Percentiles rank a stretch among this genome's conserved stretches.
These are phyloP conservation scores for Gonapodya prolifera DNA, from an alignment of 192 early-diverging fungal species.

Conservation along the genomic window DNA sequence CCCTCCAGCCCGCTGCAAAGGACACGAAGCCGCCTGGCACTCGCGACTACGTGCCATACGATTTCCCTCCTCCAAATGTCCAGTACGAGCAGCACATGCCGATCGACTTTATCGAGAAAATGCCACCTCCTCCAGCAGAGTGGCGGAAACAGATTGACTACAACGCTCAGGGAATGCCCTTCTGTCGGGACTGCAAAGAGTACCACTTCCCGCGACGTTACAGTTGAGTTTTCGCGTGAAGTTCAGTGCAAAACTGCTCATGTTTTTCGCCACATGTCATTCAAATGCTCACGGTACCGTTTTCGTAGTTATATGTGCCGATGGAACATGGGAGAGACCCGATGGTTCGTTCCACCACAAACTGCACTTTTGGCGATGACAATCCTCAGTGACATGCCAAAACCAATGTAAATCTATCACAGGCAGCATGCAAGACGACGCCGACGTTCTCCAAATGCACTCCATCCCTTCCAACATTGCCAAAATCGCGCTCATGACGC, in stretches of 20 bases:
- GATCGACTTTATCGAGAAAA: too few species aligned
- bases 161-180: not conserved
- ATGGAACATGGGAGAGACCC: not conserved
- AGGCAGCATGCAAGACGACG: too few species aligned
- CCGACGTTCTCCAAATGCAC: too few species aligned
- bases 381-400: not conserved
- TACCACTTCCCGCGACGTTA: not conserved
- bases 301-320: not conserved
- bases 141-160: too few species aligned
- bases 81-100: too few species aligned
- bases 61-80: too few species aligned
- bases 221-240: too few species aligned
- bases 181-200: not conserved
- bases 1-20: too few species aligned
- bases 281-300: not conserved
- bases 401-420: too few species aligned
- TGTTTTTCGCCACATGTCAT: not conserved
- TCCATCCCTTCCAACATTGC: not conserved
- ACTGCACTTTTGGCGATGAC: not conserved
- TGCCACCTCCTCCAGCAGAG: too few species aligned
- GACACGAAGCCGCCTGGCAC: too few species aligned
- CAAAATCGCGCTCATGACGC: not conserved
- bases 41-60: too few species aligned
- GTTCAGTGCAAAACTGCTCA: not conserved
- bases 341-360: not conserved